phyloP scores from a whole-genome alignment of 768 basidiomycete species.

The Glaciozyma antarctica region DNA sequence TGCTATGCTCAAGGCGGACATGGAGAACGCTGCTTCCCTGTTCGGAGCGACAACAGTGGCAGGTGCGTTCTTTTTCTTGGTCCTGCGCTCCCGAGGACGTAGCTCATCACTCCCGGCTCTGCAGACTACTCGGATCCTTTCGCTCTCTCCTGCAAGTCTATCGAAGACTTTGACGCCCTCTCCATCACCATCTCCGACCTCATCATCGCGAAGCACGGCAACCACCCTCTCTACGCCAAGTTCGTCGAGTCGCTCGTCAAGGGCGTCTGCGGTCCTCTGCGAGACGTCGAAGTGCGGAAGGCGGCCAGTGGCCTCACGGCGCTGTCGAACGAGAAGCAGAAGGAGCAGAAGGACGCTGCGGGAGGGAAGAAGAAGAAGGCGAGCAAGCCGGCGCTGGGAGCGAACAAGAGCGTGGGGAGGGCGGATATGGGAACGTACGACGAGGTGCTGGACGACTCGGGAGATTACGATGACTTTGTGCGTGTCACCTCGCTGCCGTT shows the following conservation, averaged over 20 bases:
- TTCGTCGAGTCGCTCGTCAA: slow-evolving; percentile 80
- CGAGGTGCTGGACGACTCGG: slow-evolving; percentile 70
- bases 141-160: slow-evolving; percentile 70
- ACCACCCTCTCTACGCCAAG: slow-evolving; percentile 67
- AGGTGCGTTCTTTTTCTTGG: not conserved
- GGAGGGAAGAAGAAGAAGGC: slow-evolving; percentile 79
- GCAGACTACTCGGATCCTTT: slow-evolving; percentile 52
- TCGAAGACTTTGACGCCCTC: slow-evolving; percentile 72
- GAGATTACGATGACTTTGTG: slow-evolving; percentile 10
- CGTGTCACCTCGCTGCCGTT: not conserved
- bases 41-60: slow-evolving; percentile 47
- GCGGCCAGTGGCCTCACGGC: slow-evolving; percentile 72
- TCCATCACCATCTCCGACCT: slow-evolving; percentile 64
- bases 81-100: not conserved
- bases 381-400: slow-evolving; percentile 67
- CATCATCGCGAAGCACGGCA: slow-evolving; percentile 66
- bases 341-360: slow-evolving; percentile 71
- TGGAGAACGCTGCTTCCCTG: slow-evolving; percentile 70
- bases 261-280: slow-evolving; percentile 63
- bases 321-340: slow-evolving; percentile 90
- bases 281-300: slow-evolving; percentile 85
- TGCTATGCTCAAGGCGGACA: slow-evolving; percentile 65
- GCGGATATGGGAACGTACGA: slow-evolving; percentile 52
- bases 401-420: slow-evolving; percentile 54
- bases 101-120: not conserved